These are phyloP conservation scores for Saturnispora gosingensis DNA, from an alignment of 805 yeast genomes.

Conservation along the genomic window DNA sequence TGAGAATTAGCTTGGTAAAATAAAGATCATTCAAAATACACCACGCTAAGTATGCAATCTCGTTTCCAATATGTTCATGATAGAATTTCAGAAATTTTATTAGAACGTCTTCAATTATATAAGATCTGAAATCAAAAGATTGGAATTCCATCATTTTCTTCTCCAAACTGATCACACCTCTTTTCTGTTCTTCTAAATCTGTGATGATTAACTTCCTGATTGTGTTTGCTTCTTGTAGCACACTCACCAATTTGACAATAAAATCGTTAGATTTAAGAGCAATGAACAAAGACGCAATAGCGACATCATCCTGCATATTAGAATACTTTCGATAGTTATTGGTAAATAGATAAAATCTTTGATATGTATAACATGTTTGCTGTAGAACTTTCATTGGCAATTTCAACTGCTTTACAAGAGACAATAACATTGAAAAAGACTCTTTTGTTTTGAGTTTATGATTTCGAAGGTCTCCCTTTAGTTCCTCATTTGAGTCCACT, in stretches of 20 bases:
- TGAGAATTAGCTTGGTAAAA: conserved; percentile 57
- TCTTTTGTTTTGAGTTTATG: conserved; percentile 25
- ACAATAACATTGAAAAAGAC: conserved; percentile 45
- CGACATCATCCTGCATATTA: conserved; percentile 44
- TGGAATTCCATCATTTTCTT: conserved; percentile 66
- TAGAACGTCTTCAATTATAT: conserved; percentile 56
- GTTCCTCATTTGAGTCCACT: conserved; percentile 14
- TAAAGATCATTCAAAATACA: conserved; percentile 64
- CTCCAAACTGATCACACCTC: conserved; percentile 51
- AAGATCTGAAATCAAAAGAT: conserved; percentile 70
- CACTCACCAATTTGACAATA: conserved; percentile 61
- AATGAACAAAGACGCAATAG: conserved; percentile 56
- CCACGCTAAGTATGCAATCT: conserved; percentile 57
- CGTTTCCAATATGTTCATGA: conserved; percentile 9
- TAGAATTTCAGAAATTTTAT: conserved; percentile 50
- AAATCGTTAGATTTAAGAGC: conserved; percentile 80
- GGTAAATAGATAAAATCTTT: conserved; percentile 55
- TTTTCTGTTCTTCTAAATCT: conserved; percentile 47
- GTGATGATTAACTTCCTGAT: conserved; percentile 17
- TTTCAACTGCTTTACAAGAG: conserved; percentile 43
- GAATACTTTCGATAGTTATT: conserved; percentile 44
- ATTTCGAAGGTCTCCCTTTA: conserved; percentile 16
- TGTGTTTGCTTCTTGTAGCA: conserved; percentile 40
- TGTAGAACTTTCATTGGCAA: conserved; percentile 65
- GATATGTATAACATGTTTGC: conserved; percentile 64